Base-by-base conservation (phyloP, 2,329 filamentous ascomycete genomes). In the Sporothrix schenckii region DNA sequence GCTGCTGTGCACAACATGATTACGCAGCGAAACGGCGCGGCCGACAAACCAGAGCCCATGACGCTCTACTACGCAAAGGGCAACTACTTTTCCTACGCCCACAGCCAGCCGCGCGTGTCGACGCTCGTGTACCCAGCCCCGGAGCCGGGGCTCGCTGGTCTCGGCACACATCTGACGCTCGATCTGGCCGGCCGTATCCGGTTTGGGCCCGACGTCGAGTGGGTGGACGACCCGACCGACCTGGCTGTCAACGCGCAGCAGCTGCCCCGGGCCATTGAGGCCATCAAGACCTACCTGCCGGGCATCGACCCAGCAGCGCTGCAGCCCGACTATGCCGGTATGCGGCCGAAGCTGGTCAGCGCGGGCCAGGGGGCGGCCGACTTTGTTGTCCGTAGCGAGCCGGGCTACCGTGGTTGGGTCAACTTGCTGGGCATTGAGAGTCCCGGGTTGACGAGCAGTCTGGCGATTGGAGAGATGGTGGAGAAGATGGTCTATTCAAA, bases 191-290 rank as follows among this genome's bases (percentile, higher is more conserved):
- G 94, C 0, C 88, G 92, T 0, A 86, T 98, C 56, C 90, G 93
- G 50, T 99, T 99, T 79, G 95, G 95, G 0, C 95, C 95, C 0
- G 95, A 99, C 77, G 91, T 97, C 16, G 93, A 98, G 79, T 98
- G 95, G 95, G 90, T 97, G 0, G 86, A 90, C 65, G 81, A 84
- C 0, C 88, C 93, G 0, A 80, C 81, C 10, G 88, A 97, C 76
- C 83, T 97, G n/a, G 82, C 83, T 1, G 90, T 91, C 19, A 92
- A 88, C 74, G 81, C 83, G 1, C 65, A 34, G 50, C 84, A 91
- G 14, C 81, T 97, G 69, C 78, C 81, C 1, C 83, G 87, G 52
- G 94, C 94, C 0, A 79, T 97, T 0, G 82, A 82, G 13, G 92
- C 92, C 76, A 97, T 99, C 71, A 83, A 85, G 74, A 84, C 85